A percentile compares a stretch with the other conserved stretches of the same genome.
Evolutionary conservation across 257 asterid genomes (phyloP).

Genomic region (Fraxinus anomala): DNA sequence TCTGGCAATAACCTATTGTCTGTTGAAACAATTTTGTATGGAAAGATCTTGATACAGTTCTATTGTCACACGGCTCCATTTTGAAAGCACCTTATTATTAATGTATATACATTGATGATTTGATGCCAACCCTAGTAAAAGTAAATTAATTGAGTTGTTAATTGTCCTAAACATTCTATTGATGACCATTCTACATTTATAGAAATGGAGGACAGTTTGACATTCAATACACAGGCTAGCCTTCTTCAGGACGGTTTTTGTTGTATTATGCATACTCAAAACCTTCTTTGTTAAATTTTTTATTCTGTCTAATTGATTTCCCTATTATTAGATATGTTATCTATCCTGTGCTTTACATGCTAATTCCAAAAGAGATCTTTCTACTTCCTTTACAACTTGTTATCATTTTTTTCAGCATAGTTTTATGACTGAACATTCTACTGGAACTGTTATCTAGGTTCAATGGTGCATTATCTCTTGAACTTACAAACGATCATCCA

Average conservation of each 20-base stretch:
- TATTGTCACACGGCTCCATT: background rate
- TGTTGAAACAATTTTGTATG: background rate
- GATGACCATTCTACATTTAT: slow-evolving; percentile 1
- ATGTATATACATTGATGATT: background rate
- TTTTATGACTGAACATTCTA: slow-evolving; percentile 19
- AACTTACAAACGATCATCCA: slow-evolving; percentile 79
- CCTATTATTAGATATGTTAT: background rate
- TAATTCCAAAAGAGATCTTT: background rate
- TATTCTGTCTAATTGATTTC: slow-evolving; percentile 9
- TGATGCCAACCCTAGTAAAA: background rate
- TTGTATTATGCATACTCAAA: background rate
- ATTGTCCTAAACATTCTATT: slow-evolving; percentile 6
- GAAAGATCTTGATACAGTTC: background rate
- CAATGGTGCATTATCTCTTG: slow-evolving; percentile 83
- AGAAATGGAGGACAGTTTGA: background rate
- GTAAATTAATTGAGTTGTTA: slow-evolving; percentile 14
- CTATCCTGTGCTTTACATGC: slow-evolving; percentile 10
- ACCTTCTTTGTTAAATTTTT: background rate
- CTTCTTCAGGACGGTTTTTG: background rate
- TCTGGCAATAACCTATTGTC: slow-evolving; percentile 14
- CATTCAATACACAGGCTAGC: slow-evolving; percentile 5
- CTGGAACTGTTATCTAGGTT: slow-evolving; percentile 61
- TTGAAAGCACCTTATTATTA: background rate
- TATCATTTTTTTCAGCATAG: slow-evolving; percentile 11
- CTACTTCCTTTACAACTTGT: slow-evolving; percentile 12